Evolutionary conservation across 371 early-diverging fungal species (phyloP).

Genomic region (Polyrhizophydium stewartii): DNA sequence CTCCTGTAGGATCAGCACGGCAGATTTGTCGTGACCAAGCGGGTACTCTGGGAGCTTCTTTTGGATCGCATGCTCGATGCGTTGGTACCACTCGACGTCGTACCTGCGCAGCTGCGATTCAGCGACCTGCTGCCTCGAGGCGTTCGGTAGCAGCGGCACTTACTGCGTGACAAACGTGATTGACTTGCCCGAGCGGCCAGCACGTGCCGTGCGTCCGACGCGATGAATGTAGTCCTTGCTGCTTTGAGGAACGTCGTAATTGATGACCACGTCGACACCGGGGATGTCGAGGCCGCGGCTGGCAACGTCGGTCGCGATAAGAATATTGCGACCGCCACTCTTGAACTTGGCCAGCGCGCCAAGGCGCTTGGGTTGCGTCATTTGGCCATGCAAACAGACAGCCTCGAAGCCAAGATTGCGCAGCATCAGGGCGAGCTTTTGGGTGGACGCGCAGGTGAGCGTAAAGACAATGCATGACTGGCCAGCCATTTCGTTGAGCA

Average conservation of each 20-base stretch:
- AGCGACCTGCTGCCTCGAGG: no score
- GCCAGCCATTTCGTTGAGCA: conserved; percentile 89
- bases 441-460: conserved; percentile 80
- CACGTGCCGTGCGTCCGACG: conserved; percentile 96
- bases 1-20: conserved; percentile 86
- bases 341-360: conserved; percentile 91
- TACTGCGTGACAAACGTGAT: conserved; percentile 96
- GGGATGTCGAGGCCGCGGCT: conserved; percentile 96
- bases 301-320: conserved; percentile 93
- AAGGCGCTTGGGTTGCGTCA: conserved; percentile 87
- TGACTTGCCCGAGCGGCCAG: conserved; percentile 89
- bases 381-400: conserved; percentile 90
- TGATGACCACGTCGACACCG: conserved; percentile 90
- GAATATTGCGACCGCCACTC: conserved; percentile 73
- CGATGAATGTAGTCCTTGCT: conserved; percentile 96
- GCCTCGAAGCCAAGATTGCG: conserved; percentile 89
- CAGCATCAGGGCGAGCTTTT: conserved; percentile 80
- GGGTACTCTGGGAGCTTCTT: conserved; percentile 83
- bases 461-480: conserved; percentile 89
- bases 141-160: not conserved
- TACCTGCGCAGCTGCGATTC: conserved; percentile 28
- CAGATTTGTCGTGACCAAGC: conserved; percentile 60
- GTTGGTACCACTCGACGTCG: conserved; percentile 90
- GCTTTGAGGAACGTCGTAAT: conserved; percentile 94
- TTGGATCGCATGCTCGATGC: conserved; percentile 85